A percentile compares a stretch with the other conserved stretches of the same genome.
phyloP scores from a whole-genome alignment of 2,329 filamentous ascomycete genomes.

The Aspergillus transmontanensis region DNA sequence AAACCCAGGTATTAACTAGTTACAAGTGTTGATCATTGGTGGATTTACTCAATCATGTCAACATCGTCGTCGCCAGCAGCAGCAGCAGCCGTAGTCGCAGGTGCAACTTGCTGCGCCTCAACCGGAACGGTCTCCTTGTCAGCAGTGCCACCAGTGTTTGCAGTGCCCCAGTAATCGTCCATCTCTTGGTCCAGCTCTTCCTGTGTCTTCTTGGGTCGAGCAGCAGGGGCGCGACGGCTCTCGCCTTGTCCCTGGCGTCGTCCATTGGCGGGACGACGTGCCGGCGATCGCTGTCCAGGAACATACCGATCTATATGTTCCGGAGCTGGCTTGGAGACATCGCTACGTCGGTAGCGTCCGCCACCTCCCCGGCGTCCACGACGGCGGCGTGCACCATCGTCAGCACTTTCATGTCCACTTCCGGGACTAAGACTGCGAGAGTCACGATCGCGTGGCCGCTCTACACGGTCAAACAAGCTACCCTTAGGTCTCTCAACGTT shows the following conservation, averaged over 20 bases:
- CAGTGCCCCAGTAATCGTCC: constrained; percentile 81
- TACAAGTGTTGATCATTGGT: neutral
- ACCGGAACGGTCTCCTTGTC: constrained; percentile 31
- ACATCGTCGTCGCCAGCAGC: constrained; percentile 58
- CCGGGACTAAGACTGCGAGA: constrained; percentile 47
- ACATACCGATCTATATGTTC: constrained; percentile 79
- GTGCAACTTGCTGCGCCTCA: constrained; percentile 28
- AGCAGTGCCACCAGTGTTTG: constrained; percentile 41
- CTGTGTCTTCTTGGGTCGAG: constrained; percentile 77
- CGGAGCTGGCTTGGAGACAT: constrained; percentile 58
- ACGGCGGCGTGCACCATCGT: constrained; percentile 41
- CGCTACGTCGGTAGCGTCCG: constrained; percentile 52
- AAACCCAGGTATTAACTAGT: neutral
- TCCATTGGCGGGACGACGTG: constrained; percentile 52
- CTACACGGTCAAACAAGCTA: constrained; percentile 68
- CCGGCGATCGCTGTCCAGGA: constrained; percentile 57
- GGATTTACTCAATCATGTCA: constrained; percentile 68
- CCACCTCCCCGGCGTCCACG: constrained; percentile 43
- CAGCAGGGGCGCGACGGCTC: constrained; percentile 51
- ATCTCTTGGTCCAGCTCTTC: constrained; percentile 96
- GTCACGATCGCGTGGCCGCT: constrained; percentile 45
- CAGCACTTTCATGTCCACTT: constrained; percentile 35
- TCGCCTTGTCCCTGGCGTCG: constrained; percentile 35
- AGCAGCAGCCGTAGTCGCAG: constrained; percentile 37
- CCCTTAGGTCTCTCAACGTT: constrained; percentile 54